phyloP scores from a whole-genome alignment of 352 stramenopile genomes.

The Globisporangium polare region DNA sequence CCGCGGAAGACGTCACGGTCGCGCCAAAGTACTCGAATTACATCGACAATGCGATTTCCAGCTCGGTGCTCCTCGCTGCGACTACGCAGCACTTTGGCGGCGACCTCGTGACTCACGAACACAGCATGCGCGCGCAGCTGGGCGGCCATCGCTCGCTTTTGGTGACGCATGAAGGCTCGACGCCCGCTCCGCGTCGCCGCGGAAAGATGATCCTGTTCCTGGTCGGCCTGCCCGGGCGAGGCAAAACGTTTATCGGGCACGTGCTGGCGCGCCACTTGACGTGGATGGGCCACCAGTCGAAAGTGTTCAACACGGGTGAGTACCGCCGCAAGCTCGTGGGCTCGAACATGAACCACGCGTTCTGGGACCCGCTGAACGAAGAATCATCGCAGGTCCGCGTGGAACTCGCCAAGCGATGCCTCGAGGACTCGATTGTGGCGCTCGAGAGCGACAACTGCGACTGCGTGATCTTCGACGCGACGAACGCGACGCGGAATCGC shows the following conservation, averaged over 20 bases:
- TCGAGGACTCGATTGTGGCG: conserved; percentile 65
- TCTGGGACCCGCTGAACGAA: conserved; percentile 79
- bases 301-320: conserved; percentile 81
- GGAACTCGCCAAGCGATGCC: conserved; percentile 63
- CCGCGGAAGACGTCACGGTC: conserved; percentile 6
- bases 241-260: conserved; percentile 86
- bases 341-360: conserved; percentile 68
- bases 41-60: conserved; percentile 59
- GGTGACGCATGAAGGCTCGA: conserved; percentile 29
- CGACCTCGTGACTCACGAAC: conserved; percentile 77
- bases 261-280: conserved; percentile 78
- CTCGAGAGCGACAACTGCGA: conserved; percentile 68
- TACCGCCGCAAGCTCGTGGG: conserved; percentile 70
- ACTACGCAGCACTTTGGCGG: conserved; percentile 85
- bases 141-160: conserved; percentile 72
- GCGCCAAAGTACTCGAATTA: conserved; percentile 74
- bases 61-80: conserved; percentile 67
- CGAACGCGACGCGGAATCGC: conserved; percentile 74
- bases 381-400: conserved; percentile 63
- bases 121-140: conserved; percentile 60
- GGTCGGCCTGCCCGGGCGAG: conserved; percentile 66
- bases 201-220: conserved; percentile 83
- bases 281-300: conserved; percentile 82
- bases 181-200: conserved; percentile 33
- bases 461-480: conserved; percentile 81